Evolutionary conservation across 208 protist genomes (phyloP), one percentile per base, ranked within the genome.

Genomic region (Acanthamoeba royreba): DNA sequence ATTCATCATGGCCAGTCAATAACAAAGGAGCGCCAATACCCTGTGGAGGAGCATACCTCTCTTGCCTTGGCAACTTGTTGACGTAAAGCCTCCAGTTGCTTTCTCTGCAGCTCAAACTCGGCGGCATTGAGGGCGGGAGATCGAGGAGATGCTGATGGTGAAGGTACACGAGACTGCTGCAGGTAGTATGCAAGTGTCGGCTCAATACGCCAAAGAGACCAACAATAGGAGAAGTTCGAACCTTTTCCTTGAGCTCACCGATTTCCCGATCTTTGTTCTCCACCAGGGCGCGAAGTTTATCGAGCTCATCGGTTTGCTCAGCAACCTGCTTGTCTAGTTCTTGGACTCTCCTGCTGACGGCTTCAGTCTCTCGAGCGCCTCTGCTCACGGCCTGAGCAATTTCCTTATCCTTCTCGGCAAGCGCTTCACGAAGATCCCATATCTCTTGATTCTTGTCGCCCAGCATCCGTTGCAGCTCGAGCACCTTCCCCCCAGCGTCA

Each of bases 101-200:
- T 85, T 9, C 74, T 40, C 74, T 85, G 74, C 25, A 85, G 74
- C 74, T 85, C 74, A 28, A 85, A 85, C 43, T 85, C 74, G 38
- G 74, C 74, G 31, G 74, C 43, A 28, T 85, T 85, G 74, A 85
- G 46, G 43, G 74, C 43, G n/a, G 74, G 74, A 40, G 25, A 55
- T 22, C 74, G 74, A 15, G 74, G 74, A 22, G 74, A 85, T 45
- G 74, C 74, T 2, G 74, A 55, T 38, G 74, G 74, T 0, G 74
- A 85, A 31, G 74, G 74, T 28, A 45, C 38, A 0, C 74, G 38
- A 25, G 74, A 85, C 74, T 85, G 43, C 22, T 11, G 22, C 0
- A 38, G 0, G 33, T 15, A 28, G 1, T 11, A 87, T 4, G n/a
- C 3, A 63, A 13, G 28, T n/a, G n/a, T n/a, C 66, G 17, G 13